A percentile compares a stretch with the other conserved stretches of the same genome.
phyloP scores from a whole-genome alignment of 2,329 filamentous ascomycete species.

The Hysterium pulicare region DNA sequence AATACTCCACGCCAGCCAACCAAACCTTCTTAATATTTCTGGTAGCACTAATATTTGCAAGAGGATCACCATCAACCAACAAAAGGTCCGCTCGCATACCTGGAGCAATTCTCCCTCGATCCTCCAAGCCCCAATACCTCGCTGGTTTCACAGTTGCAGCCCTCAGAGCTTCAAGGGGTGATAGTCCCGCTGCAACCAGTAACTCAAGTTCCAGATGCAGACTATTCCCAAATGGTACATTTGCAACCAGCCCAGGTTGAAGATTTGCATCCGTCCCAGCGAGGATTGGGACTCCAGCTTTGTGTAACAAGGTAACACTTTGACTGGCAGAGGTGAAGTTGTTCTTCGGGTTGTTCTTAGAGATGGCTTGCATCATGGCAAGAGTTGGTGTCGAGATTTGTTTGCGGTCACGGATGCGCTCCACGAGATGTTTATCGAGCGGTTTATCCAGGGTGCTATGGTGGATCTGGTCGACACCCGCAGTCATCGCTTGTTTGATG shows the following conservation, averaged over 20 bases:
- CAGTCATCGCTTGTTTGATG: neutral
- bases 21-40: slow-evolving; percentile 6
- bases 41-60: slow-evolving; percentile 5
- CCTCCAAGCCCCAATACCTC: slow-evolving; percentile 20
- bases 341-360: neutral
- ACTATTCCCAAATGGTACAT: slow-evolving; percentile 14
- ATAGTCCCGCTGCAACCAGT: slow-evolving; percentile 25
- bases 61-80: slow-evolving; percentile 5
- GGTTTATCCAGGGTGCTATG: slow-evolving; percentile 3
- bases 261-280: slow-evolving; percentile 28
- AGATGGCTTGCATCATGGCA: slow-evolving; percentile 5
- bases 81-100: slow-evolving; percentile 11
- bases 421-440: neutral
- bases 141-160: slow-evolving; percentile 24
- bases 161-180: slow-evolving; percentile 19
- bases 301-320: slow-evolving; percentile 11
- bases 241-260: slow-evolving; percentile 15
- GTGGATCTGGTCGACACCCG: slow-evolving; percentile 4
- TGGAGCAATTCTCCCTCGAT: slow-evolving; percentile 21
- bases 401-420: neutral
- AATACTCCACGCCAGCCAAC: slow-evolving; percentile 2
- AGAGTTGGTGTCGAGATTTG: slow-evolving; percentile 5
- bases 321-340: slow-evolving; percentile 2
- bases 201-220: slow-evolving; percentile 27
- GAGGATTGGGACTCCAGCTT: slow-evolving; percentile 26